phyloP scores from a whole-genome alignment of 768 basidiomycete genomes.

The Termitomyces heimii region DNA sequence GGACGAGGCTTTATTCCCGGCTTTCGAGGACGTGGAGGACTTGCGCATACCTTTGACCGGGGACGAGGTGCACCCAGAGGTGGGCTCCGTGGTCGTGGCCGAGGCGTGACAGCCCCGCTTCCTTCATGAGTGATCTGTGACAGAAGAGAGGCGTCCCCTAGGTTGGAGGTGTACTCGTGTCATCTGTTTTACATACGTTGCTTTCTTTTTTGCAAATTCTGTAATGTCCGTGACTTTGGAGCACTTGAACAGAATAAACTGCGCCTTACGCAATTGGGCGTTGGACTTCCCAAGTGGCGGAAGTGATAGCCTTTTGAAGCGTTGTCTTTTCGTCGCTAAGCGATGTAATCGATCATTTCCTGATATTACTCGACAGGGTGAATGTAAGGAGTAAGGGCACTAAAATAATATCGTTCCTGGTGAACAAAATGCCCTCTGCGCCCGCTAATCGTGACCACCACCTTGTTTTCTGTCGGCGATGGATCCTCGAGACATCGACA shows the following conservation, averaged over 20 bases:
- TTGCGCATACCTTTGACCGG: conserved; percentile 21
- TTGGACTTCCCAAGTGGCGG: too few species aligned
- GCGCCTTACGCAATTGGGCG: not conserved
- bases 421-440: not conserved
- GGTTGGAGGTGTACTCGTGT: not conserved
- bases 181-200: not conserved
- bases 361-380: conserved; percentile 6
- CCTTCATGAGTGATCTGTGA: conserved; percentile 15
- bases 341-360: not conserved
- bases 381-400: not conserved
- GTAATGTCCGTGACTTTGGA: not conserved
- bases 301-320: not conserved
- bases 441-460: not conserved
- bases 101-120: conserved; percentile 22
- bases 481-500: conserved; percentile 3
- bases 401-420: not conserved
- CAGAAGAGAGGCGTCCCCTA: not conserved
- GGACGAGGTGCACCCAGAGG: conserved; percentile 25
- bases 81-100: conserved; percentile 34
- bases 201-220: not conserved
- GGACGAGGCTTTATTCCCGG: conserved; percentile 22
- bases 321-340: not conserved
- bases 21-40: conserved; percentile 24
- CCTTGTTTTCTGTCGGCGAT: not conserved
- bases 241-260: not conserved